These are phyloP conservation scores for Sophora flavescens DNA, from an alignment of 306 rosid species.

Conservation along the genomic window DNA sequence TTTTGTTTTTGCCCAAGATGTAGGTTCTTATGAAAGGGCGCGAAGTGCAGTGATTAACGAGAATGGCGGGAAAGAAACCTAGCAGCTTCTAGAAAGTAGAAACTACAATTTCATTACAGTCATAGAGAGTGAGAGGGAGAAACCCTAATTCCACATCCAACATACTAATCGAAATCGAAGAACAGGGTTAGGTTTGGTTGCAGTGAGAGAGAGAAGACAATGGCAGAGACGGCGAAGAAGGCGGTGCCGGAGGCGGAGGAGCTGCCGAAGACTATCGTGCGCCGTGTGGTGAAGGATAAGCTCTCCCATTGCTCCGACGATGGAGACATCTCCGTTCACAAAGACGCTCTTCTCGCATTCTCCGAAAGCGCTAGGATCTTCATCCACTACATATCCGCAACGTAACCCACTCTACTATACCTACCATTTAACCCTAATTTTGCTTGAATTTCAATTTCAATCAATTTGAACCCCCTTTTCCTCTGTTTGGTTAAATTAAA, in stretches of 20 bases:
- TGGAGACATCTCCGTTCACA: slow-evolving; percentile 71
- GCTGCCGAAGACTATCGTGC: slow-evolving; percentile 85
- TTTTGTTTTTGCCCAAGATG: too few relatives aligned
- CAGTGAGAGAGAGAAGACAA: slow-evolving; percentile 10
- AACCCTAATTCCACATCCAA: slow-evolving; percentile 8
- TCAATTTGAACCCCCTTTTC: background rate
- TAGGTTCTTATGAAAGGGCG: too few relatives aligned
- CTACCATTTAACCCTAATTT: slow-evolving; percentile 4
- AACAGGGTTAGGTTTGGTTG: background rate
- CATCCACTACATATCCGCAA: slow-evolving; percentile 93
- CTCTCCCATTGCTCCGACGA: slow-evolving; percentile 71
- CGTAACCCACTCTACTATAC: slow-evolving; percentile 49
- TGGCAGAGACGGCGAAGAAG: slow-evolving; percentile 59
- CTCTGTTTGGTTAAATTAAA: background rate
- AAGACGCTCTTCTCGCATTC: slow-evolving; percentile 83
- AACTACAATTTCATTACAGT: too few relatives aligned
- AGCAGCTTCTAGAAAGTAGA: too few relatives aligned
- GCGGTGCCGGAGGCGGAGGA: slow-evolving; percentile 65
- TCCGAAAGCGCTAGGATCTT: slow-evolving; percentile 90
- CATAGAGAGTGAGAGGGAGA: too few relatives aligned
- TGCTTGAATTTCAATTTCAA: background rate
- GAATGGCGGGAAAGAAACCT: background rate
- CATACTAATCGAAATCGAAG: slow-evolving; percentile 2
- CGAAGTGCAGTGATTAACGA: background rate
- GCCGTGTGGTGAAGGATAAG: slow-evolving; percentile 93